phyloP scores from a whole-genome alignment of 306 rosid species.

The Prunus dulcis region DNA sequence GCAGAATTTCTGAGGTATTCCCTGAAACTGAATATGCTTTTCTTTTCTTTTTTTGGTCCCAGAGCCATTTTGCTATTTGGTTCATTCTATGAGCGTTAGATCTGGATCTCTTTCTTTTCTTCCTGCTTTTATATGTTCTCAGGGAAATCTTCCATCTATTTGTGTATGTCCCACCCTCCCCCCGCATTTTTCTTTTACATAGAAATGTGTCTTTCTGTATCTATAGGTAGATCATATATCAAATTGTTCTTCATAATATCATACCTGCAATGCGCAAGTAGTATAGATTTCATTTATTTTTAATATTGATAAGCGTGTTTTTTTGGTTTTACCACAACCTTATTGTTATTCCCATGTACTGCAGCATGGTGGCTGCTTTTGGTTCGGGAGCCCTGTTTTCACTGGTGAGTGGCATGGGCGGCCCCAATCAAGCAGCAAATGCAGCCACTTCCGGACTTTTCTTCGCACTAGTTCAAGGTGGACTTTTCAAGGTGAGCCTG shows the following conservation, averaged over 20 bases:
- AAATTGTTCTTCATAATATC: neutral
- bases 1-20: too few relatives aligned
- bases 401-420: constrained; percentile 91
- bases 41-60: neutral
- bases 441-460: constrained; percentile 90
- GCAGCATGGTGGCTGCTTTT: constrained; percentile 97
- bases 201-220: neutral
- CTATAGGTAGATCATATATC: neutral
- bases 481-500: constrained; percentile 76
- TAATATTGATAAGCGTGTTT: neutral
- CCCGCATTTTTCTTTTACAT: neutral
- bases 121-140: neutral
- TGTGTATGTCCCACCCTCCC: neutral
- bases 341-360: constrained; percentile 10
- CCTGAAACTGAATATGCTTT: neutral
- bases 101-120: neutral
- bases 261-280: neutral
- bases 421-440: constrained; percentile 73
- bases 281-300: neutral
- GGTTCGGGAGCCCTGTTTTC: constrained; percentile 95
- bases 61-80: neutral
- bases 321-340: constrained; percentile 7
- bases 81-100: neutral
- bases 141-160: neutral
- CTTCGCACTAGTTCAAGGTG: constrained; percentile 96